Percentiles rank a stretch among this genome's conserved stretches.
phyloP scores from a whole-genome alignment of 306 rosid species.

The Alnus glutinosa region DNA sequence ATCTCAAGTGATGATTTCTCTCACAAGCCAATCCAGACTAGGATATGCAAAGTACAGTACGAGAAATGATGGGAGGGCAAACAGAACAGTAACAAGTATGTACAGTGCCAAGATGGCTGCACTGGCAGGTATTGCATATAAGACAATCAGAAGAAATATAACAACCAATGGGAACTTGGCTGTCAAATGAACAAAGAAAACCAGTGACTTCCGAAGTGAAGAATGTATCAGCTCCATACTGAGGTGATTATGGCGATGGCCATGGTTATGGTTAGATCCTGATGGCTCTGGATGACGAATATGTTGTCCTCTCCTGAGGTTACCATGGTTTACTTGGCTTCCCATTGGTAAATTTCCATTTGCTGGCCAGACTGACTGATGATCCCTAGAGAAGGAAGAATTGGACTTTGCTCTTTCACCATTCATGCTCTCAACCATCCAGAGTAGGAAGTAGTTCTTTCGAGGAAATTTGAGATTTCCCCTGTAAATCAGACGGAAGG shows the following conservation, averaged over 20 bases:
- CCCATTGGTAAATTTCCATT: slow-evolving; percentile 50
- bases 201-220: slow-evolving; percentile 60
- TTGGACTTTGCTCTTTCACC: slow-evolving; percentile 77
- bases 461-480: slow-evolving; percentile 87
- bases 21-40: slow-evolving; percentile 95
- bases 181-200: slow-evolving; percentile 82
- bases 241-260: slow-evolving; percentile 38
- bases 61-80: slow-evolving; percentile 90
- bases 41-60: slow-evolving; percentile 93
- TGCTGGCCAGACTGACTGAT: slow-evolving; percentile 47
- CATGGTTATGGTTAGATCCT: slow-evolving; percentile 34
- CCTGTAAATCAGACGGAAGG: slow-evolving; percentile 79
- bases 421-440: slow-evolving; percentile 99
- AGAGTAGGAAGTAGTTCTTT: slow-evolving; percentile 96
- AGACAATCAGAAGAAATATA: slow-evolving; percentile 74
- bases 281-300: slow-evolving; percentile 50
- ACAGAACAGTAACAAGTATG: slow-evolving; percentile 74
- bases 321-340: slow-evolving; percentile 46
- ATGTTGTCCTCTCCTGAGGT: slow-evolving; percentile 59
- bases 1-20: slow-evolving; percentile 75
- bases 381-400: slow-evolving; percentile 57
- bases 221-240: slow-evolving; percentile 54
- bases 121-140: slow-evolving; percentile 94
- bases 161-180: slow-evolving; percentile 91
- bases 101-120: slow-evolving; percentile 84